Base-by-base conservation (phyloP, 192 early-diverging fungal genomes). In the Coemansia sp. region DNA sequence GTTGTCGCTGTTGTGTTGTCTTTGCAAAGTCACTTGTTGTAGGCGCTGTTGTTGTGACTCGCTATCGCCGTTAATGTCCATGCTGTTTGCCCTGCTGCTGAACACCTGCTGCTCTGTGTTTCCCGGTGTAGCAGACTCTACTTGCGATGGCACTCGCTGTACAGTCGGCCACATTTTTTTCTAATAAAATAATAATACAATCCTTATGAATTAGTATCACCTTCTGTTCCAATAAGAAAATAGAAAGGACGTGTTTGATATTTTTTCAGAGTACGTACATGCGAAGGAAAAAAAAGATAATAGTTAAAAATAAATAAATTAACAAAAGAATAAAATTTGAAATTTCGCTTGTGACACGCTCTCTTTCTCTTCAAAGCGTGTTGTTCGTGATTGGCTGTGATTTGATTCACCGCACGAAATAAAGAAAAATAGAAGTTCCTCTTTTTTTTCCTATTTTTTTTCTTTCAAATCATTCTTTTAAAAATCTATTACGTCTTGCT, bases 71-170 rank as follows among this genome's bases (percentile, higher is more conserved):
- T 55, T 55, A 11, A 55, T 70, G 50, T 46, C 62, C 52, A 70
- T 53, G 16, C 47, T 60, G 9, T 73, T 63, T 6, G 66, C 67
- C 21, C 21, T 8, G 49, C 49, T 52, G 49, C 49, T 52, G 9
- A 23, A 28, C 21, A 52, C 49, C 11, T 52, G 49, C 49, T 52
- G 49, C 49, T 52, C 49, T 7, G 49, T 28, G 17, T 67, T n/a
- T n/a, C 44, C 44, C 6, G 44, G 44, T 1, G 44, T 47, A 26
- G 26, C 26, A 3, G 33, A 35, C 55, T 1, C 30, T n/a, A n/a
- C 7, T 32, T 59, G 71, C 17, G 70, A 76, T 4, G 78, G 74
- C 49, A 81, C 78, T 10, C 78, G 78, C 66, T 81, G 78, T 64
- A 76, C 64, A 6, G 73, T 46, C 49, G 71, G 63, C 75, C 75